Conservation (phyloP, 805 yeast species). For the Pichia phayaonensis region DNA sequence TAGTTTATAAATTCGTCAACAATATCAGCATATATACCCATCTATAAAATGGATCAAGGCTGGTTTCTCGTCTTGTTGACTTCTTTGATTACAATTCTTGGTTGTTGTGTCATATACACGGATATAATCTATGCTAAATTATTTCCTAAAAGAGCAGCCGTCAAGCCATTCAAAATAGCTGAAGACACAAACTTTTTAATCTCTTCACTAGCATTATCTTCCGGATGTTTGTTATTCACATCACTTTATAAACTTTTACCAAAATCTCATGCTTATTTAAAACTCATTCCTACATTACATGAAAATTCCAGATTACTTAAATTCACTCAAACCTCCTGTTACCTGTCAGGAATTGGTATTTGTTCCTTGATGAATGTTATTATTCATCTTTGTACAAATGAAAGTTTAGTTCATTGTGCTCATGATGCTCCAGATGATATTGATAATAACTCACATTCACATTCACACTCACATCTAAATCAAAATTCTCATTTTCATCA, state of each 20-base stretch:
- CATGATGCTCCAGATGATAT: constrained; percentile 36
- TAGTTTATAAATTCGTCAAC: too few relatives aligned
- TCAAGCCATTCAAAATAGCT: constrained; percentile 44
- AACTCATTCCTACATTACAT: constrained; percentile 21
- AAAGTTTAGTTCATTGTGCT: constrained; percentile 79
- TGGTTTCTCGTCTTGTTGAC: constrained; percentile 62
- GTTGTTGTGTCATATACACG: constrained; percentile 56
- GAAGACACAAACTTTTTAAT: constrained; percentile 60
- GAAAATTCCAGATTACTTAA: constrained; percentile 27
- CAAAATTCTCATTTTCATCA: neutral
- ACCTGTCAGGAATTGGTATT: constrained; percentile 45
- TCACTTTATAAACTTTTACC: constrained; percentile 76
- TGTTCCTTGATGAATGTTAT: constrained; percentile 56
- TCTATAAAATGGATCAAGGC: constrained; percentile 36
- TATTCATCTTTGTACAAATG: constrained; percentile 70
- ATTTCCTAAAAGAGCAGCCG: constrained; percentile 34
- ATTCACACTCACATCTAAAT: neutral
- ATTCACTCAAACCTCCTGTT: constrained; percentile 35
- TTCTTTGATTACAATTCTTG: constrained; percentile 62
- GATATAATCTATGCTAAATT: constrained; percentile 46
- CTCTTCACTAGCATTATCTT: constrained; percentile 65
- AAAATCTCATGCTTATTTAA: constrained; percentile 43
- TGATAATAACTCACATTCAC: neutral
- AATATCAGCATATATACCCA: neutral
- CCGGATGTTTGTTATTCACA: constrained; percentile 79